Evolutionary conservation across 2,329 filamentous ascomycete species (phyloP), one percentile per base, ranked within the genome.

Genomic region (Penicillium sp.): DNA sequence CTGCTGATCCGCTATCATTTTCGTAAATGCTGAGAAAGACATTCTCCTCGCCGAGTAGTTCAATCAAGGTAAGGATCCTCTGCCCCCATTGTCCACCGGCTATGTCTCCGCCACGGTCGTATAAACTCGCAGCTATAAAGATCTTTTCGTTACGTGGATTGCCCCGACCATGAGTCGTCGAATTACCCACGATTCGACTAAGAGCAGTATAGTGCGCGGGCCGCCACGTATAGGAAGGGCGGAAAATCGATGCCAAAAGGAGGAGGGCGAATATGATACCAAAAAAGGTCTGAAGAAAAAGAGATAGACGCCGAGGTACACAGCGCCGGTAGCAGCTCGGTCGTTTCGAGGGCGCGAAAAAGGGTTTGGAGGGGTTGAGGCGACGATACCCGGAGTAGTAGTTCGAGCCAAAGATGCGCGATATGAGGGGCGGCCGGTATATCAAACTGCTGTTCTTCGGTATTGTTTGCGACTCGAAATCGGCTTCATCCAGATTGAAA

Each of bases 1-100:
- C 87, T 31, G 80, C 76, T 1, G 81, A 76, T 1, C 88, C 88
- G 35, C 88, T 85, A 70, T 90, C 86, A 69, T 91, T 90, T 71
- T 91, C 90, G 73, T 91, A 92, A 35, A 93, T 85, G 74, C 88
- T 91, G 58, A 93, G 75, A 70, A 88, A 91, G 2, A 90, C 86
- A 69, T 91, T 90, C 41, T 89, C 79, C 15, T 83, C 82, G 0
- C 90, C 90, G 44, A 93, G 79, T 31, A 91, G 73, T 53, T 90
- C 81, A 35, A 92, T 83, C 58, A 93, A 75, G 21, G 86, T 78
- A 46, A 88, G 71, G 0, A 93, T 72, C 26, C 83, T 82, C 62
- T 82, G 73, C 0, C 87, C 89, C 90, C 90, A 93, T 30, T 80
- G 78, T 1, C 90, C 89, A 7, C 81, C 77, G 0, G 88, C 84